Percentiles rank a stretch among this genome's conserved stretches.
Conservation (phyloP, 805 yeast species). For the Candida patagonica region DNA sequence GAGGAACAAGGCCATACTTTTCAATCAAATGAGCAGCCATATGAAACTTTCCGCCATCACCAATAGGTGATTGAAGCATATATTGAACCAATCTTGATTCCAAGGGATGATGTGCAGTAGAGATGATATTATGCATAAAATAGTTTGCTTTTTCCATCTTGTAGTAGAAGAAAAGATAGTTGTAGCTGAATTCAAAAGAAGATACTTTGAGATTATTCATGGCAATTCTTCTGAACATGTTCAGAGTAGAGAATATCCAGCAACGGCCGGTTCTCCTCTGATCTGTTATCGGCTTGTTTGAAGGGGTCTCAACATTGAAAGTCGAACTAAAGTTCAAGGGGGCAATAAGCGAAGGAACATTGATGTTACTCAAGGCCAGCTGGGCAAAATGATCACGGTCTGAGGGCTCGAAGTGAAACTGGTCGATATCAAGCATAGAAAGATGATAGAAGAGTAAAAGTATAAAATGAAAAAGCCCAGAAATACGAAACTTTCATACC, state of each 20-base stretch:
- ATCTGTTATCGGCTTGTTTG: conserved; percentile 59
- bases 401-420: background rate
- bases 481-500: background rate
- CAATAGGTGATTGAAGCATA: conserved; percentile 53
- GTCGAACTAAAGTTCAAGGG: background rate
- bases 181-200: conserved; percentile 66
- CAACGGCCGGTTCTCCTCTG: conserved; percentile 76
- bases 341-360: background rate
- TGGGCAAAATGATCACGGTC: background rate
- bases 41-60: conserved; percentile 85
- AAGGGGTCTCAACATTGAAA: conserved; percentile 31
- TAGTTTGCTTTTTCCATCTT: conserved; percentile 77
- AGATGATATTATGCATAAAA: conserved; percentile 66
- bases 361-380: background rate
- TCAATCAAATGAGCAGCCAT: conserved; percentile 69
- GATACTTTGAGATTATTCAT: conserved; percentile 54
- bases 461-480: background rate
- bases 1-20: conserved; percentile 77
- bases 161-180: conserved; percentile 74
- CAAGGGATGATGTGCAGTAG: conserved; percentile 54
- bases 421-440: background rate
- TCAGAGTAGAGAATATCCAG: conserved; percentile 82
- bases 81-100: conserved; percentile 65
- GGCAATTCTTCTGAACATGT: conserved; percentile 55
- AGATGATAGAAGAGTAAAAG: background rate